Percentiles rank a stretch among this genome's conserved stretches.
Evolutionary conservation across 148 eudicot species (phyloP).

Genomic region (Gaultheria prostrata): DNA sequence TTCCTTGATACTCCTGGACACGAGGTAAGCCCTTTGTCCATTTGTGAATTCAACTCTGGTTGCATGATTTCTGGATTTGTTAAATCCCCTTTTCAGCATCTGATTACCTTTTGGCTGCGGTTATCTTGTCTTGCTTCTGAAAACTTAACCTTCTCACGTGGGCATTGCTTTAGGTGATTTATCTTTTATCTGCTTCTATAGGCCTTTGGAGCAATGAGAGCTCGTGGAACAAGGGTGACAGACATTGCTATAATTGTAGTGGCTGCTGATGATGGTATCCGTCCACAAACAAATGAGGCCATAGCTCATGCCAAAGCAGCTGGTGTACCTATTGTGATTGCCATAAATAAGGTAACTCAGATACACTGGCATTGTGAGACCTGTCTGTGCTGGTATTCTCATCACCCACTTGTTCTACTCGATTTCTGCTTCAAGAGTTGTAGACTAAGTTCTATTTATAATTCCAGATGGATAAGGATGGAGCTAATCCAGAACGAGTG

Average conservation of each 20-base stretch:
- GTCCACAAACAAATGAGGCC: conserved; percentile 94
- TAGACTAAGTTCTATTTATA: conserved; percentile 5
- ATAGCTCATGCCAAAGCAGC: conserved; percentile 99
- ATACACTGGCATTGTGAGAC: not conserved
- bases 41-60: conserved; percentile 14
- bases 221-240: conserved; percentile 98
- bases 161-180: conserved; percentile 11
- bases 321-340: conserved; percentile 89
- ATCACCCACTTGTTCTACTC: not conserved
- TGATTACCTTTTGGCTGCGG: conserved; percentile 2
- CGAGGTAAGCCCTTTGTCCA: conserved; percentile 46
- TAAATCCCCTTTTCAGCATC: not conserved
- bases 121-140: not conserved
- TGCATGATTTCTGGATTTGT: conserved; percentile 1
- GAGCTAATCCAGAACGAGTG: conserved; percentile 92
- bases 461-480: conserved; percentile 87
- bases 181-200: conserved; percentile 28
- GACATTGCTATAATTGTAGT: conserved; percentile 94
- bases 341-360: conserved; percentile 80
- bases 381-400: not conserved
- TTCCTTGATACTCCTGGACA: conserved; percentile 99
- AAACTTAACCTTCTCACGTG: not conserved
- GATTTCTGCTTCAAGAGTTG: conserved; percentile 1
- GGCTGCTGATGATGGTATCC: conserved; percentile 97
- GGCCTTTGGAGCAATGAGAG: conserved; percentile 99